phyloP scores from a whole-genome alignment of 768 basidiomycete species.

The Saitozyma podzolica region DNA sequence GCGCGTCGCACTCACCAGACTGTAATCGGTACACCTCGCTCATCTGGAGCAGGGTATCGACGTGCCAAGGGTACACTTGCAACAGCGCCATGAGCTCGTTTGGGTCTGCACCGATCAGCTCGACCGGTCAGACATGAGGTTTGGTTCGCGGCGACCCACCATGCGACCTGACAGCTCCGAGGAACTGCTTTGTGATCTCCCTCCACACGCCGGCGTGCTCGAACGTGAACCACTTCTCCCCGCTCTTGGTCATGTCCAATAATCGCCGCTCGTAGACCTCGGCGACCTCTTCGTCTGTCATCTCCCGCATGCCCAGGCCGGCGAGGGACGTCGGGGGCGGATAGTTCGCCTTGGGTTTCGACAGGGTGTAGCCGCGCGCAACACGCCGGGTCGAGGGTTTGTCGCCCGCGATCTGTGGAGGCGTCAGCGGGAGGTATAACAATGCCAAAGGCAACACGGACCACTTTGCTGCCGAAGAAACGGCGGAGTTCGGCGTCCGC shows the following conservation, averaged over 20 bases:
- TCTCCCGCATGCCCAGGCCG: slow-evolving; percentile 66
- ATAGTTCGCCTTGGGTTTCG: slow-evolving; percentile 74
- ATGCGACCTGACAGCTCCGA: slow-evolving; percentile 76
- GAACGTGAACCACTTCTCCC: slow-evolving; percentile 85
- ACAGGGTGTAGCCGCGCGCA: slow-evolving; percentile 64
- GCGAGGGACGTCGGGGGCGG: slow-evolving; percentile 58
- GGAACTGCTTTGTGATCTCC: slow-evolving; percentile 74
- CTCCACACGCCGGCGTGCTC: slow-evolving; percentile 84
- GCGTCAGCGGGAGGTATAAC: neutral
- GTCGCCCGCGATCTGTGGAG: too few species aligned
- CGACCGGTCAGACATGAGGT: neutral
- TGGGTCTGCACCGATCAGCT: slow-evolving; percentile 38
- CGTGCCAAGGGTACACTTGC: slow-evolving; percentile 82
- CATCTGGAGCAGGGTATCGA: slow-evolving; percentile 83
- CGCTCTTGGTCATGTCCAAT: slow-evolving; percentile 38
- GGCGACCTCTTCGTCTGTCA: slow-evolving; percentile 64
- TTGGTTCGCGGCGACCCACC: slow-evolving; percentile 57
- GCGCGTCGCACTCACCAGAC: slow-evolving; percentile 63
- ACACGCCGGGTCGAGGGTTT: too few species aligned
- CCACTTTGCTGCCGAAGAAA: slow-evolving; percentile 90
- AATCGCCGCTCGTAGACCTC: slow-evolving; percentile 53
- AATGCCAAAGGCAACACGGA: slow-evolving; percentile 59
- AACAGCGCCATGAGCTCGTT: slow-evolving; percentile 68
- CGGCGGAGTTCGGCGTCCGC: slow-evolving; percentile 85
- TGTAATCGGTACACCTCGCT: slow-evolving; percentile 81